A percentile compares a stretch with the other conserved stretches of the same genome.
These are phyloP conservation scores for Rosa lucieae DNA, from an alignment of 306 rosid species.

Conservation along the genomic window DNA sequence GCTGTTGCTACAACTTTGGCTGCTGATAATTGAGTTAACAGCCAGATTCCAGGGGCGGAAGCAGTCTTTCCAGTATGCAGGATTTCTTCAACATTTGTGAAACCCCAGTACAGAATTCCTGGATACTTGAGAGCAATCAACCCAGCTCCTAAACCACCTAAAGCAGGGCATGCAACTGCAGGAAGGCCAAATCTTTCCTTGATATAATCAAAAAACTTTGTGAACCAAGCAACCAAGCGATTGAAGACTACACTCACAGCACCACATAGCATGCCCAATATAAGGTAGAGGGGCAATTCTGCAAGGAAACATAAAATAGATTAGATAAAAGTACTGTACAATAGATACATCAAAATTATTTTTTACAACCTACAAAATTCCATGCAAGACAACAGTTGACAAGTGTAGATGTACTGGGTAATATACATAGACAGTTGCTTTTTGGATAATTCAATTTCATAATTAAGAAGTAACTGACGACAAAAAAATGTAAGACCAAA, in stretches of 20 bases:
- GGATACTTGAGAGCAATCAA: slow-evolving; percentile 97
- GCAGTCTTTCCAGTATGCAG: slow-evolving; percentile 88
- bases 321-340: slow-evolving; percentile 30
- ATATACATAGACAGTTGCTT: slow-evolving; percentile 1
- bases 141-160: slow-evolving; percentile 98
- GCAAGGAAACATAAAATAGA: slow-evolving; percentile 42
- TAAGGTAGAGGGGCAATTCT: slow-evolving; percentile 93
- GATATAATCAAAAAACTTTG: slow-evolving; percentile 58
- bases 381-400: not conserved
- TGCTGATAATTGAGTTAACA: slow-evolving; percentile 71
- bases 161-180: slow-evolving; percentile 84
- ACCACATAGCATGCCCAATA: slow-evolving; percentile 99
- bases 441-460: not conserved
- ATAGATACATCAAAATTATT: slow-evolving; percentile 1
- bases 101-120: slow-evolving; percentile 98
- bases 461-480: not conserved
- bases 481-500: not conserved
- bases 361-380: not conserved
- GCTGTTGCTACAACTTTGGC: slow-evolving; percentile 97
- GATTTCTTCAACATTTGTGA: slow-evolving; percentile 98
- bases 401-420: not conserved
- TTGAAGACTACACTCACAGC: slow-evolving; percentile 85
- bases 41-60: slow-evolving; percentile 99
- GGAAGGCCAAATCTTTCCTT: slow-evolving; percentile 89
- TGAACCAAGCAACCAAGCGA: slow-evolving; percentile 89